Base-by-base conservation (phyloP, 306 rosid genomes). In the Glycine tomentella region DNA sequence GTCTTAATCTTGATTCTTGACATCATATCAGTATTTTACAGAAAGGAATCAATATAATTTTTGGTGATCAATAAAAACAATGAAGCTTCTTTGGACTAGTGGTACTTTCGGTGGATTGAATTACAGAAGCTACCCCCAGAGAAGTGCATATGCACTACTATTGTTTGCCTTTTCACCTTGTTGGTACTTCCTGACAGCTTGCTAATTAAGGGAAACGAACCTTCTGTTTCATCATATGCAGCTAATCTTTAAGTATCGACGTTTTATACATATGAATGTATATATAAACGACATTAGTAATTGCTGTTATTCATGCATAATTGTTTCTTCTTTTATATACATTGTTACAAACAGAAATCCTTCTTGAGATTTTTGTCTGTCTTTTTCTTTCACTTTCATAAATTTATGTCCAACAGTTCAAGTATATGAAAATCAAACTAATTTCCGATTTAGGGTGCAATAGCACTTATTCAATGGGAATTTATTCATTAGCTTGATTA, bases 71-170 rank as follows among this genome's bases (percentile, higher is more conserved):
- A 80, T 72, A 59, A 72, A 31, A 59, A 6, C 33, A 46, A 34
- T 49, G 71, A 14, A 57, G 70, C 75, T 83, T 81, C 69, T 72
- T 44, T 77, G 84, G 59, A 65, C 42, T 83, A 0, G 20, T 65
- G 38, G 52, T 12, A 20, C 69, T 56, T 59, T 70, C 6, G 64
- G 74, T 63, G 82, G 82, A 77, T 69, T 55, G 70, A 51, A 64
- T 53, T 74, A 68, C 72, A 69, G 75, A 25, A 48, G 20, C 73
- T 49, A 55, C 33, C 59, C 56, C 66, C 36, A n/a, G 58, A 78
- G 80, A 81, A 72, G 70, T 65, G 57, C 66, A 68, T 61, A n/a
- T 16, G 48, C 69, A 36, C 55, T 45, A 17, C 36, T 63, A 7
- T 55, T 53, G 20, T 25, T 33, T 48, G 70, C 40, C 3, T 72